A percentile compares a stretch with the other conserved stretches of the same genome.
These are phyloP conservation scores for Colletotrichum karsti DNA, from an alignment of 2,329 filamentous ascomycete species.

Conservation along the genomic window DNA sequence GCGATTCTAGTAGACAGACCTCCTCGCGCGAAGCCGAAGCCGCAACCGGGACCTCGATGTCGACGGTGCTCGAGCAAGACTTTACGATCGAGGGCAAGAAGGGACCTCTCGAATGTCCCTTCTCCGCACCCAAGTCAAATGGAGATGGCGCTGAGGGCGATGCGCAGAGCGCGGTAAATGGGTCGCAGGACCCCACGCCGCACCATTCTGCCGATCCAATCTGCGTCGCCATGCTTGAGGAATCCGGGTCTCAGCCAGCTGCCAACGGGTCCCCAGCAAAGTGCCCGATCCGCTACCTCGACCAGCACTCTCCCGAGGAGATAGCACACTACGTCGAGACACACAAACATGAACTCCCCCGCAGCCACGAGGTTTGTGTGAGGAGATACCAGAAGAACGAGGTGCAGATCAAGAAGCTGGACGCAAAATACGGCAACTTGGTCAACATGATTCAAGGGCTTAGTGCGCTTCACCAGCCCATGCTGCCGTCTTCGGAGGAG, in stretches of 20 bases:
- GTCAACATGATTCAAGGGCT: conserved; percentile 95
- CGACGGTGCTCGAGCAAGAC: conserved; percentile 81
- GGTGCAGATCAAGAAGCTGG: conserved; percentile 84
- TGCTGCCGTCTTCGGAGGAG: conserved; percentile 73
- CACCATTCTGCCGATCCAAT: conserved; percentile 67
- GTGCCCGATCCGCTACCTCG: conserved; percentile 91
- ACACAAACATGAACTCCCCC: conserved; percentile 93
- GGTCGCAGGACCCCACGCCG: conserved; percentile 47
- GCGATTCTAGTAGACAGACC: conserved; percentile 57
- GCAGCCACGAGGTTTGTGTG: conserved; percentile 93
- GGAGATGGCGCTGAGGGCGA: conserved; percentile 18
- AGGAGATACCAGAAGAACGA: conserved; percentile 89
- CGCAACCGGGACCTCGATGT: conserved; percentile 62
- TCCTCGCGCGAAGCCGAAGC: conserved; percentile 53
- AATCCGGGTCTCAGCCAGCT: conserved; percentile 62
- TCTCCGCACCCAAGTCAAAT: conserved; percentile 56
- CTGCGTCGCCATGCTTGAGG: conserved; percentile 70
- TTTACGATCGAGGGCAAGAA: conserved; percentile 88
- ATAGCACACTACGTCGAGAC: conserved; percentile 93
- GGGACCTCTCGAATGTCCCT: conserved; percentile 83
- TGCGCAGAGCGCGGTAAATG: conserved; percentile 7
- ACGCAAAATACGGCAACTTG: conserved; percentile 92
- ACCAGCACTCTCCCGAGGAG: conserved; percentile 92
- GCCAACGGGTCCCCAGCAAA: conserved; percentile 65
- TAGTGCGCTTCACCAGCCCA: conserved; percentile 86